Base-by-base conservation (phyloP, 805 yeast species). In the Saccharomycopsis selenospora region DNA sequence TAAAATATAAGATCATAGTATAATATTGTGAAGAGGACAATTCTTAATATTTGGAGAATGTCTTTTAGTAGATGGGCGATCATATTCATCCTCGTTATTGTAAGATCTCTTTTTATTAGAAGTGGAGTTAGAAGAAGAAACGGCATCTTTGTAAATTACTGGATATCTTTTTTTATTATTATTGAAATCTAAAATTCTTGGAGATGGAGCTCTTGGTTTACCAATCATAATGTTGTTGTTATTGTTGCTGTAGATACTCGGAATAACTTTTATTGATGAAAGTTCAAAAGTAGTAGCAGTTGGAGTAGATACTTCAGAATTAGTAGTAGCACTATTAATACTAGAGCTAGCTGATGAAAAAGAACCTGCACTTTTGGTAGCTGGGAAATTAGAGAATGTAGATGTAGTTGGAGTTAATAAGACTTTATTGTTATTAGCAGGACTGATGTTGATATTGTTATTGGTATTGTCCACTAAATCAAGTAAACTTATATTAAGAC, bases 131-230 rank as follows among this genome's bases (percentile, higher is more conserved):
- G 7, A 8, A 20, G 38, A 33, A 14, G 38, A 5, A 33, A 14
- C 18, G 10, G 18, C 17, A 20, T 33, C 38, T 10, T 33, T 17
- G 18, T 14, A 33, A 4, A 33, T 33, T 10, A 33, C 17, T 13
- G 24, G 28, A 30, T 20, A 18, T 8, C 18, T 40, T n/a, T 28
- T 46, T 14, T 33, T 33, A 20, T 5, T 6, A 10, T 33, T 33
- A 26, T 46, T 46, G 27, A 51, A 50, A 28, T 50, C 50, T 45
- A 50, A 46, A 18, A 43, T 38, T 27, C 46, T 50, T 24, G 53
- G 53, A 24, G 45, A 24, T 33, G 14, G 36, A 20, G 36, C 36
- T 25, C 13, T 13, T 11, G 22, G 22, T 14, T 14, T 4, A 14
- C 20, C 17, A 10, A 33, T 7, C 38, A 33, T 20, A 33, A 20